A percentile compares a stretch with the other conserved stretches of the same genome.
Evolutionary conservation across 345 rosid species (phyloP).

Genomic region (Passiflora organensis): DNA sequence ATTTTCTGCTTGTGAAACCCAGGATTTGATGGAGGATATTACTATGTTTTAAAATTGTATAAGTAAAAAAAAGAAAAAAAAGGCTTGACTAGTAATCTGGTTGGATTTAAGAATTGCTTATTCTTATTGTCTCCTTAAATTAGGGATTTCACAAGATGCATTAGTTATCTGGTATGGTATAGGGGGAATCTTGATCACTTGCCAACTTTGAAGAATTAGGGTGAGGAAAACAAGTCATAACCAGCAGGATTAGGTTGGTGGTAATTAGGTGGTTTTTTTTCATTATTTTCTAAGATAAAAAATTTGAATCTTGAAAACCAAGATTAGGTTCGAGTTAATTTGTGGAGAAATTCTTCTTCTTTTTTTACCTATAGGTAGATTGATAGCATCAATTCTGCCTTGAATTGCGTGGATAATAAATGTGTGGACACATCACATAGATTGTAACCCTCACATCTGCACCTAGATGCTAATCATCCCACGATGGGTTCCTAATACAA

Average conservation of each 20-base stretch:
- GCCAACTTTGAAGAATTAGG: slow-evolving; percentile 8
- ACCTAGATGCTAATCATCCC: not conserved
- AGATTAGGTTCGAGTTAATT: slow-evolving; percentile 12
- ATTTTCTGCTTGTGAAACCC: not conserved
- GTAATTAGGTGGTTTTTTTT: slow-evolving; percentile 16
- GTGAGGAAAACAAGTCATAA: slow-evolving; percentile 13
- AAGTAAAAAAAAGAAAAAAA: not conserved
- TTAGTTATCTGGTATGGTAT: slow-evolving; percentile 28
- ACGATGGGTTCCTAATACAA: no score
- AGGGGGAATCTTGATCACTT: slow-evolving; percentile 14
- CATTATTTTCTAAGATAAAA: slow-evolving; percentile 30
- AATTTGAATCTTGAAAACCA: slow-evolving; percentile 23
- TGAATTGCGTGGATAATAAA: slow-evolving; percentile 1
- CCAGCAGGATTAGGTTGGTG: slow-evolving; percentile 33
- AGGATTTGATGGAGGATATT: no score
- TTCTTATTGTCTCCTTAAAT: slow-evolving; percentile 10
- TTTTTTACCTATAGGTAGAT: no score
- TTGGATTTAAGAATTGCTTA: not conserved
- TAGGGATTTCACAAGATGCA: slow-evolving; percentile 5
- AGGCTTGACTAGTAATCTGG: not conserved
- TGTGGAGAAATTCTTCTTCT: no score
- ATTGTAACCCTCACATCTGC: not conserved
- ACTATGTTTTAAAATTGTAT: no score
- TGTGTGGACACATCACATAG: not conserved
- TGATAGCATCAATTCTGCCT: not conserved